Evolutionary conservation across 345 rosid species (phyloP).

Genomic region (Gynandropsis gynandra): DNA sequence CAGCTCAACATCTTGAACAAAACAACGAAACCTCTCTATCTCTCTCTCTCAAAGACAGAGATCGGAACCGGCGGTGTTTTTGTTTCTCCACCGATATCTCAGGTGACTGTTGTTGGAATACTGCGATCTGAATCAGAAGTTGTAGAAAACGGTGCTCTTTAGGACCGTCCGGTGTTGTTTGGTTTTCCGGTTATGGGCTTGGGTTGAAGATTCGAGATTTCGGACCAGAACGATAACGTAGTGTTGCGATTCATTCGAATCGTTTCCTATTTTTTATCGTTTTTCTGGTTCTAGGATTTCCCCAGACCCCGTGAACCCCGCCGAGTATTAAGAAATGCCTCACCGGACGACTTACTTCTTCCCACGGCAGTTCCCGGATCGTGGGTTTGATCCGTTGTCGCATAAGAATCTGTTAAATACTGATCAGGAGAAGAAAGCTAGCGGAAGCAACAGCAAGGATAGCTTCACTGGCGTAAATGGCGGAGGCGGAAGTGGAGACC

Average conservation of each 20-base stretch:
- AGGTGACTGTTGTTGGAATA: no score
- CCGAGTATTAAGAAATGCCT: conserved; percentile 47
- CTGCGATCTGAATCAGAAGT: background rate
- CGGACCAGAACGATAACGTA: no score
- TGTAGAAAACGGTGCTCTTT: background rate
- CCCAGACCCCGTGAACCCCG: conserved; percentile 7
- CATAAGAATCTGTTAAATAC: conserved; percentile 15
- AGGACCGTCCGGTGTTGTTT: background rate
- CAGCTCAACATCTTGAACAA: conserved; percentile 7
- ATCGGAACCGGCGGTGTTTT: background rate
- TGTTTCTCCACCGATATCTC: no score
- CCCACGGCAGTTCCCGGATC: conserved; percentile 91
- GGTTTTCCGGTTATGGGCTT: conserved; percentile 1
- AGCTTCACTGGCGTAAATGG: background rate
- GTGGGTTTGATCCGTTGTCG: conserved; percentile 47
- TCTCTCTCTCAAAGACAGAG: background rate
- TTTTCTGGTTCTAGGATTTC: background rate
- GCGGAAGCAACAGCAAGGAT: background rate
- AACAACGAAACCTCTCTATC: conserved; percentile 9
- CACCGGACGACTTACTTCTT: conserved; percentile 95
- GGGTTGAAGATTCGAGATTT: conserved; percentile 8
- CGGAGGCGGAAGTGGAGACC: background rate
- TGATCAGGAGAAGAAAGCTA: conserved; percentile 49
- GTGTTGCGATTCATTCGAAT: no score
- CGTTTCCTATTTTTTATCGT: no score